Conservation (phyloP, 2,329 filamentous ascomycete genomes). For the Trichothecium roseum region DNA sequence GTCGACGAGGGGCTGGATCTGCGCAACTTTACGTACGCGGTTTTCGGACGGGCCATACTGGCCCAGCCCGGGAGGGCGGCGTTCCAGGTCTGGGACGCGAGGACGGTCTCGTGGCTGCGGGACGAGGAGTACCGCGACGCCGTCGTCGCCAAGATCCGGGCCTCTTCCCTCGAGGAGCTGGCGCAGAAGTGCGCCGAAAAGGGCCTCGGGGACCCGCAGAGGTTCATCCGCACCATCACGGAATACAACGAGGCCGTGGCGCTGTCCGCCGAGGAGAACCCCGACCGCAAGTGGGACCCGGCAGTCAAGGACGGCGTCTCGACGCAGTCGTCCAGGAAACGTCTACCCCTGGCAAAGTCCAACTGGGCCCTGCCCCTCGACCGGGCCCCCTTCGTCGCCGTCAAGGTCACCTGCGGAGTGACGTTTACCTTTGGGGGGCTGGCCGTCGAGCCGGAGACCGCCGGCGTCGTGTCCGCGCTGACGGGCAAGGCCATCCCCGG, state of each 20-base stretch:
- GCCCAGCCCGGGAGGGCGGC: conserved; percentile 45
- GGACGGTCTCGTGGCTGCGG: conserved; percentile 40
- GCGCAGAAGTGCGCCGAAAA: conserved; percentile 34
- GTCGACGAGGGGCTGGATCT: conserved; percentile 57
- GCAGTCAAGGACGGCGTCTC: conserved; percentile 50
- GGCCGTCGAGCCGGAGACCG: conserved; percentile 41
- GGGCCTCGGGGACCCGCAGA: conserved; percentile 33
- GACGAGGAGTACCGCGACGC: conserved; percentile 52
- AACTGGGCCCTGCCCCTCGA: conserved; percentile 56
- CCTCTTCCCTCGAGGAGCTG: conserved; percentile 41
- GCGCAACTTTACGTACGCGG: conserved; percentile 58
- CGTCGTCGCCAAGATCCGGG: conserved; percentile 41
- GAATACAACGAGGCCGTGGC: conserved; percentile 49
- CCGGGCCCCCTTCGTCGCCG: conserved; percentile 47
- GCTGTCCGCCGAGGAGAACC: conserved; percentile 32
- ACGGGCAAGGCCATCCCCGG: conserved; percentile 38
- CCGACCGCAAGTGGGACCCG: conserved; percentile 42
- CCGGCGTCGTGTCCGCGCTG: conserved; percentile 36
- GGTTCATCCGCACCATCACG: conserved; percentile 40
- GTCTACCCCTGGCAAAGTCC: conserved; percentile 43
- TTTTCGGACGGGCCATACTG: conserved; percentile 52
- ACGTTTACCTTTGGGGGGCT: conserved; percentile 62
- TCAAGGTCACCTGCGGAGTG: conserved; percentile 54
- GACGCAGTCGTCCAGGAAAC: conserved; percentile 37
- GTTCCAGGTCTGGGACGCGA: conserved; percentile 55